phyloP scores from a whole-genome alignment of 176 grass and related monocot genomes.

The Pharus latifolius region DNA sequence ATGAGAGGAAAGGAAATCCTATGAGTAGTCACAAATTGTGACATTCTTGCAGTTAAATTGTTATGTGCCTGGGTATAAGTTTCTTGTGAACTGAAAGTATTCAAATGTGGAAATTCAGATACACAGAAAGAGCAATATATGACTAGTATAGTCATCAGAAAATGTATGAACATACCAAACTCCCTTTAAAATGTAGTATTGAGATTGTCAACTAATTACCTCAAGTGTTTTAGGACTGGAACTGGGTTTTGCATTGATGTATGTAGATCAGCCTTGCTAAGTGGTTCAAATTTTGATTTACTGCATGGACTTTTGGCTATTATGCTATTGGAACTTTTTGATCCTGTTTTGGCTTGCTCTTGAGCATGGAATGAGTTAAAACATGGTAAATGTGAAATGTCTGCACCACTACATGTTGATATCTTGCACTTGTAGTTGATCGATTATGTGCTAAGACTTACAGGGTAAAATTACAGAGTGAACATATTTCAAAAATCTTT shows the following conservation, averaged over 20 bases:
- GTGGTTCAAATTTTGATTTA: neutral
- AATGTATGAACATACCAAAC: neutral
- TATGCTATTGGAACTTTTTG: neutral
- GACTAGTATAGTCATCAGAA: neutral
- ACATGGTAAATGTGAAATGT: too few relatives aligned
- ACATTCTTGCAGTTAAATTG: too few relatives aligned
- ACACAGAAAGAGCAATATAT: neutral
- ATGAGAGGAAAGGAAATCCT: neutral
- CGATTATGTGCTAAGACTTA: neutral
- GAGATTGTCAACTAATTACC: neutral
- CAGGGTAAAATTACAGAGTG: too few relatives aligned
- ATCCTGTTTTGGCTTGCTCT: neutral
- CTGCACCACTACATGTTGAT: neutral
- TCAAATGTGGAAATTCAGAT: neutral
- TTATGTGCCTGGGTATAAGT: too few relatives aligned
- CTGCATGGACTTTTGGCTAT: neutral
- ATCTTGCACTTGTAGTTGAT: neutral
- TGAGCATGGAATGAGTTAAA: too few relatives aligned
- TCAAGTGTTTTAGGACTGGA: neutral
- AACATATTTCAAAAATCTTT: neutral
- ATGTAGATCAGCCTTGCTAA: slow-evolving; percentile 1
- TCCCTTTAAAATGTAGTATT: neutral
- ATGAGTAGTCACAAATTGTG: neutral
- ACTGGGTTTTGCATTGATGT: neutral
- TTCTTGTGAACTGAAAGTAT: neutral